phyloP scores from a whole-genome alignment of 208 protist genomes.

The Blastocrithidia nonstop region DNA sequence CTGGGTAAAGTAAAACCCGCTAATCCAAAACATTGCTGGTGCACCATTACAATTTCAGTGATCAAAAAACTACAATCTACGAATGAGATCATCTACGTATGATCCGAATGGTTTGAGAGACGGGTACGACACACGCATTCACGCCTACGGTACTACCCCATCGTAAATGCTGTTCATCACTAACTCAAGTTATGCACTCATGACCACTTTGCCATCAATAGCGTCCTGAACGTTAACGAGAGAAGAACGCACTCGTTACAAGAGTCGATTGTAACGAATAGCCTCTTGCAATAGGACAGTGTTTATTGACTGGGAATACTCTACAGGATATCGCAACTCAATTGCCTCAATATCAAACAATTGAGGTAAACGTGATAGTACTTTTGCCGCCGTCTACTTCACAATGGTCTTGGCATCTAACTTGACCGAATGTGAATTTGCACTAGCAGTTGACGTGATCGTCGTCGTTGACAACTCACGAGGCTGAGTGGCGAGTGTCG shows the following conservation, averaged over 20 bases:
- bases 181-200: slow-evolving; percentile 92
- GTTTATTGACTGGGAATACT: slow-evolving; percentile 92
- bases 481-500: slow-evolving; percentile 82
- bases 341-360: slow-evolving; percentile 87
- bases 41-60: slow-evolving; percentile 70
- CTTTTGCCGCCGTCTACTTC: slow-evolving; percentile 69
- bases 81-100: slow-evolving; percentile 92
- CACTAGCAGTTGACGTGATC: not conserved
- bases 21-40: slow-evolving; percentile 89
- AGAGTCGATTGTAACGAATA: slow-evolving; percentile 88
- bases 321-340: slow-evolving; percentile 66
- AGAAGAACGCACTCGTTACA: slow-evolving; percentile 79
- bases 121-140: slow-evolving; percentile 88
- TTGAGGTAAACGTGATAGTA: slow-evolving; percentile 71
- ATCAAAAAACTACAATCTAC: slow-evolving; percentile 85
- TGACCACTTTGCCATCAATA: slow-evolving; percentile 93
- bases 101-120: slow-evolving; percentile 92
- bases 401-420: slow-evolving; percentile 79
- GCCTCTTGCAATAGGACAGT: slow-evolving; percentile 89
- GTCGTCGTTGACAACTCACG: slow-evolving; percentile 21
- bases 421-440: slow-evolving; percentile 9
- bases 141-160: slow-evolving; percentile 83
- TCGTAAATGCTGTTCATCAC: slow-evolving; percentile 90
- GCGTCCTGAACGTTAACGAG: slow-evolving; percentile 91
- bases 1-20: slow-evolving; percentile 96